Evolutionary conservation across 768 basidiomycete genomes (phyloP).

Genomic region (Leucocoprinus birnbaumii): DNA sequence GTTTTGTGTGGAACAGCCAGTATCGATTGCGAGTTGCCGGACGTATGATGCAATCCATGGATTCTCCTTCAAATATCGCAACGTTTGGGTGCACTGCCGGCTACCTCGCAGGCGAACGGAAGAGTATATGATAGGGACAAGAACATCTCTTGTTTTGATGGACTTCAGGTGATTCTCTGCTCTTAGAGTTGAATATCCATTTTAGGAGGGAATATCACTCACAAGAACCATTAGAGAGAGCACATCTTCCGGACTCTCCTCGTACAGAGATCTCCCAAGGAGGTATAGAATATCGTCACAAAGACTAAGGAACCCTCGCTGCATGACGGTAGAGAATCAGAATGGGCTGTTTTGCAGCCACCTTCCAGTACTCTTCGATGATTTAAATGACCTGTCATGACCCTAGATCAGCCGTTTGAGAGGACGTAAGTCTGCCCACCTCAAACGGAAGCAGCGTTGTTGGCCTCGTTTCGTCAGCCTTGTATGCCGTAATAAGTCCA

Average conservation of each 20-base stretch:
- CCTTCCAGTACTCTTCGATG: too few species aligned
- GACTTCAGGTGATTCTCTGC: background rate
- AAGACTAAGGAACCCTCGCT: background rate
- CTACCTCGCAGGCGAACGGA: constrained; percentile 2
- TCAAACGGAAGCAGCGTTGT: too few species aligned
- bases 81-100: constrained; percentile 1
- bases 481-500: background rate
- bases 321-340: background rate
- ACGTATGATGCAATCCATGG: constrained; percentile 1
- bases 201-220: background rate
- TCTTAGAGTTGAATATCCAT: background rate
- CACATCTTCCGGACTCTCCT: background rate
- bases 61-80: background rate
- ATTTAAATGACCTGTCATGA: background rate
- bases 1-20: background rate
- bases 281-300: constrained; percentile 4
- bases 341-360: background rate
- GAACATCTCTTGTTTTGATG: background rate
- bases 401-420: too few species aligned
- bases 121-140: constrained; percentile 6
- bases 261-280: constrained; percentile 1
- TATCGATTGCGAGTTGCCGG: background rate
- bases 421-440: too few species aligned
- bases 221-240: constrained; percentile 1
- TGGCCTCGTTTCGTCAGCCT: too few species aligned